Evolutionary conservation across 345 rosid genomes (phyloP), one percentile per base, ranked within the genome.

Genomic region (Passiflora organensis): DNA sequence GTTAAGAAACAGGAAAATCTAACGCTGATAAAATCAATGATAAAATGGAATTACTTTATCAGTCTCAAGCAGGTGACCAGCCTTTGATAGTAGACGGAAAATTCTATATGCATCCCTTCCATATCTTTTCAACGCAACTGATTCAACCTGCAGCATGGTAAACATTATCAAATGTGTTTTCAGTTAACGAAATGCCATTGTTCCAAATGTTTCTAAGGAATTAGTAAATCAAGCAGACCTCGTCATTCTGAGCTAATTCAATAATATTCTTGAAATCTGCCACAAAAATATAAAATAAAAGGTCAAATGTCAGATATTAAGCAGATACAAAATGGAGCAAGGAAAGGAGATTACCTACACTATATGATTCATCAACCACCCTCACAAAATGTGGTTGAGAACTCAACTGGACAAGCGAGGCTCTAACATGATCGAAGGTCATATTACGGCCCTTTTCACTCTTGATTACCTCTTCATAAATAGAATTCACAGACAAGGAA

Each of bases 381-480:
- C 46, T 73, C 19, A 80, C 79, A 63, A 72, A 73, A 0, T 80
- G 68, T 32, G 76, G 83, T 48, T 71, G 78, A 55, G 76, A 76
- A 52, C 80, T 68, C 82, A 89, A 64, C 60, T 74, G 76, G 13
- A 38, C 65, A 65, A 93, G 89, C 32, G 69, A 69, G 20, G 80
- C 78, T 74, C 81, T 76, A 41, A 84, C 78, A 73, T 81, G 83
- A 63, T 84, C 95, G 55, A 82, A 68, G 37, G 85, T 79, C 90
- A 84, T 76, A 53, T 70, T 73, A 47, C 85, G 90, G 49, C 89
- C 93, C 48, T 72, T 82, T 72, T 80, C 89, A 64, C 69, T 76
- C 75, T 83, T 82, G 71, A 86, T 84, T 56, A 86, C 86, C 74
- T 86, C 96, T 63, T 80, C 95, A 54, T 76, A 93, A 36, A 93